Conservation (phyloP, 2,329 filamentous ascomycete genomes). For the Macrophomina pseudophaseolina region DNA sequence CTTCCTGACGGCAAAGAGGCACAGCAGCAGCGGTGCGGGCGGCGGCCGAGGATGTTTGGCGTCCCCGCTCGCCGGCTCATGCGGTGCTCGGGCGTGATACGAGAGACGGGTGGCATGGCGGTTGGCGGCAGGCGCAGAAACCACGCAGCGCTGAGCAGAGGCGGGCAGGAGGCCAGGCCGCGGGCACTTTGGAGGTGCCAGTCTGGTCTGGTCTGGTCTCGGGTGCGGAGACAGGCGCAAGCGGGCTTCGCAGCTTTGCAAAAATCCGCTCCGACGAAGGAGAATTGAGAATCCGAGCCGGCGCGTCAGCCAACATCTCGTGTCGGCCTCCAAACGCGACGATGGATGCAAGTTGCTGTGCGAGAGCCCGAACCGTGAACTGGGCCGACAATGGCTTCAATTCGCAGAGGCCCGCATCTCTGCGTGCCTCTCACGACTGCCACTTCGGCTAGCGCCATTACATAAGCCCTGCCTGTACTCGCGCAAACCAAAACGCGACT, state of each 20-base stretch:
- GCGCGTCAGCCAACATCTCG: slow-evolving; percentile 25
- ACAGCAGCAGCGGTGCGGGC: not conserved
- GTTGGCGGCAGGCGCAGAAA: slow-evolving; percentile 7
- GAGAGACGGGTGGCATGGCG: not conserved
- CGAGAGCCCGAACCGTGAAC: slow-evolving; percentile 1
- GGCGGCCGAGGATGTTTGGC: slow-evolving; percentile 1
- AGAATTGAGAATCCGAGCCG: slow-evolving; percentile 22
- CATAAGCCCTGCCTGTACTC: slow-evolving; percentile 26
- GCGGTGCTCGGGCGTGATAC: slow-evolving; percentile 2
- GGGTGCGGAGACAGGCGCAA: not conserved
- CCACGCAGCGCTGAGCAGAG: not conserved
- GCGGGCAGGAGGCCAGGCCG: not conserved
- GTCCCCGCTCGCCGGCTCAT: slow-evolving; percentile 7
- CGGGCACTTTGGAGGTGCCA: not conserved
- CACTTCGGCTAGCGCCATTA: slow-evolving; percentile 28
- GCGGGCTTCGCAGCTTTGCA: not conserved
- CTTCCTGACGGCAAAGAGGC: too few species aligned
- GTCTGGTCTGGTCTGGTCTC: not conserved
- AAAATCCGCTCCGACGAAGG: slow-evolving; percentile 2
- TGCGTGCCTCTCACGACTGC: slow-evolving; percentile 22
- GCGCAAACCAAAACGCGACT: slow-evolving; percentile 25
- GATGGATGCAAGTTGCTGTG: slow-evolving; percentile 13
- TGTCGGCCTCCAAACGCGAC: slow-evolving; percentile 12
- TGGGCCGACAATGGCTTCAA: slow-evolving; percentile 18
- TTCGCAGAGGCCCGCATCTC: not conserved